A percentile compares a stretch with the other conserved stretches of the same genome.
Evolutionary conservation across 176 grass and related monocot genomes (phyloP).

Genomic region (Musa beccarii): DNA sequence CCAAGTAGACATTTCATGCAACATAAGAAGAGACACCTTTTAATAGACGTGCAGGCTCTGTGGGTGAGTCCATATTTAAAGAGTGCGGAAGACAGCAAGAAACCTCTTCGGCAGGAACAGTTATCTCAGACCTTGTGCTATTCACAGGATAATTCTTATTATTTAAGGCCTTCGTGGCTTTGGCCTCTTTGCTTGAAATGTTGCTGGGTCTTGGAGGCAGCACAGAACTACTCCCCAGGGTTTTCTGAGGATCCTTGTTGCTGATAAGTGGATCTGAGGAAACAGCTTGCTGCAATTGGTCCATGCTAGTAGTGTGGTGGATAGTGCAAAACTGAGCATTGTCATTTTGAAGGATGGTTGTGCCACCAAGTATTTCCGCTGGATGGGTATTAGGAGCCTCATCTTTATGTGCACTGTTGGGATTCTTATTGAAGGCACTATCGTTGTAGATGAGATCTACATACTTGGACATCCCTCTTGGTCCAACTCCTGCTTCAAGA

Average conservation of each 20-base stretch:
- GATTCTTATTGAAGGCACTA: constrained; percentile 28
- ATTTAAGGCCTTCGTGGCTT: constrained; percentile 44
- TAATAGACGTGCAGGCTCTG: constrained; percentile 31
- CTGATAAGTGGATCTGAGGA: constrained; percentile 38
- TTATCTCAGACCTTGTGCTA: constrained; percentile 68
- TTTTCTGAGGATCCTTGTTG: constrained; percentile 34
- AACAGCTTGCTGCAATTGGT: constrained; percentile 40
- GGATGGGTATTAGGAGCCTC: constrained; percentile 31
- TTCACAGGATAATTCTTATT: constrained; percentile 34
- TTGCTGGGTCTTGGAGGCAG: constrained; percentile 76
- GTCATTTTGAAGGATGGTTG: constrained; percentile 15
- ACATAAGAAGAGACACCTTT: constrained; percentile 37
- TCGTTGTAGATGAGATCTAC: constrained; percentile 46
- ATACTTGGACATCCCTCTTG: constrained; percentile 35
- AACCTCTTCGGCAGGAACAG: constrained; percentile 35
- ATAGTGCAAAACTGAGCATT: constrained; percentile 32
- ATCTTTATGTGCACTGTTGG: constrained; percentile 41
- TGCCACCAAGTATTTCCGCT: constrained; percentile 35
- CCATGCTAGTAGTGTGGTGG: constrained; percentile 32
- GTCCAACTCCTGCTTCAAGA: constrained; percentile 35
- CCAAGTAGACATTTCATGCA: constrained; percentile 7
- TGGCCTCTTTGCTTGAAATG: constrained; percentile 69
- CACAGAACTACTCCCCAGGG: constrained; percentile 26
- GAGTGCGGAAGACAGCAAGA: constrained; percentile 25
- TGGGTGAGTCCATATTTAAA: constrained; percentile 27